A percentile compares a stretch with the other conserved stretches of the same genome.
Evolutionary conservation across 2,329 filamentous ascomycete species (phyloP).

Genomic region (Neopestalotiopsis clavispora): DNA sequence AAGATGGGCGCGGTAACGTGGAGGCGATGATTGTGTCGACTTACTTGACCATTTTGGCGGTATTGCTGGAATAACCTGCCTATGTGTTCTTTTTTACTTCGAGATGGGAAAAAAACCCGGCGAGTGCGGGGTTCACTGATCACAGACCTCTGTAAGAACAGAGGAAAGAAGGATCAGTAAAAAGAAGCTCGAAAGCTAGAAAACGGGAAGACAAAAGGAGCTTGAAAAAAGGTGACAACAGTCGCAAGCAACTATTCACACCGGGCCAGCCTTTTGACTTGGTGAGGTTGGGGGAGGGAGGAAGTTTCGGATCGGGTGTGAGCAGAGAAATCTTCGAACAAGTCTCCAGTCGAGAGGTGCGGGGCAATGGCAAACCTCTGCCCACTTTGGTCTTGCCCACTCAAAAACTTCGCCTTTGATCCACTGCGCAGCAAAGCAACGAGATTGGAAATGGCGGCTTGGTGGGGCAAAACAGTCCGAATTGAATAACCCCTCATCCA

Average conservation of each 20-base stretch:
- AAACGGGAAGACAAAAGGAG: conserved; percentile 9
- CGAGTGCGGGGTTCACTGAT: conserved; percentile 13
- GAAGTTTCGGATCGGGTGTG: conserved; percentile 7
- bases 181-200: conserved; percentile 1
- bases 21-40: conserved; percentile 45
- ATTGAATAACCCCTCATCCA: conserved; percentile 14
- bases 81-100: conserved; percentile 29
- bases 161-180: conserved; percentile 13
- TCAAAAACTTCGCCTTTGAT: background rate
- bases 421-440: background rate
- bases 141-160: conserved; percentile 9
- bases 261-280: conserved; percentile 10
- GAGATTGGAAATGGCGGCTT: conserved; percentile 6
- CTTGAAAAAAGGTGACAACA: conserved; percentile 12
- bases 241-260: conserved; percentile 19
- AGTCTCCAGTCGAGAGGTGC: background rate
- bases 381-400: conserved; percentile 1
- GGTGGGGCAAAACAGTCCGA: background rate
- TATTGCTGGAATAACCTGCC: conserved; percentile 59
- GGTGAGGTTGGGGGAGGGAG: conserved; percentile 5
- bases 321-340: conserved; percentile 12
- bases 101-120: conserved; percentile 7
- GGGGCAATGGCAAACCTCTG: conserved; percentile 7
- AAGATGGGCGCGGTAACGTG: conserved; percentile 25
- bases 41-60: conserved; percentile 99